Evolutionary conservation across 768 basidiomycete genomes (phyloP).

Genomic region (Podaxis pistillaris): DNA sequence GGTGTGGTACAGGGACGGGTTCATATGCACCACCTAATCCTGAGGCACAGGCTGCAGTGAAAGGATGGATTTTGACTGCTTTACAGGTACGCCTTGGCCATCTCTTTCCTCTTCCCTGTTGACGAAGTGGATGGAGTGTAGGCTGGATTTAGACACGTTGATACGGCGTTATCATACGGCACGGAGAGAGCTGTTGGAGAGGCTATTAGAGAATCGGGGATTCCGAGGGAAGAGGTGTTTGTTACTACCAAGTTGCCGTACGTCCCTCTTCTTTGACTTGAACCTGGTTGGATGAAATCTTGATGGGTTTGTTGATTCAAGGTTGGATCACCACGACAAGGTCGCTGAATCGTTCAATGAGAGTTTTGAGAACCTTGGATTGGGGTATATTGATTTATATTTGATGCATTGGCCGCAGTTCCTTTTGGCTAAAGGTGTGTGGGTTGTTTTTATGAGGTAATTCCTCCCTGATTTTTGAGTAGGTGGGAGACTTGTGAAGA

Average conservation of each 20-base stretch:
- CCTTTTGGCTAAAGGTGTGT: slow-evolving; percentile 28
- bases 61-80: slow-evolving; percentile 39
- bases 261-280: slow-evolving; percentile 11
- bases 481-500: slow-evolving; percentile 19
- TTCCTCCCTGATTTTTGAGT: neutral
- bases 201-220: slow-evolving; percentile 44
- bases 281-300: too few species aligned
- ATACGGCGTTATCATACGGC: slow-evolving; percentile 36
- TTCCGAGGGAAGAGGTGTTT: slow-evolving; percentile 47
- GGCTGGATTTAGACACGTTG: slow-evolving; percentile 42
- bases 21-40: slow-evolving; percentile 35
- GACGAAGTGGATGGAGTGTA: slow-evolving; percentile 14
- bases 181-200: slow-evolving; percentile 43
- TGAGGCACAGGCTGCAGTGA: slow-evolving; percentile 31
- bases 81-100: slow-evolving; percentile 29
- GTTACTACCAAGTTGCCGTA: slow-evolving; percentile 50
- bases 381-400: slow-evolving; percentile 54
- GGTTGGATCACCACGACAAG: slow-evolving; percentile 35
- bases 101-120: neutral
- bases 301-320: slow-evolving; percentile 13
- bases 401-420: slow-evolving; percentile 52
- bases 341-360: slow-evolving; percentile 41
- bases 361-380: slow-evolving; percentile 36
- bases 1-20: slow-evolving; percentile 32
- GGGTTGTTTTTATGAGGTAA: neutral